Conservation (phyloP, 2,329 filamentous ascomycete species). For the Teratosphaeria pseudoeucalypti region DNA sequence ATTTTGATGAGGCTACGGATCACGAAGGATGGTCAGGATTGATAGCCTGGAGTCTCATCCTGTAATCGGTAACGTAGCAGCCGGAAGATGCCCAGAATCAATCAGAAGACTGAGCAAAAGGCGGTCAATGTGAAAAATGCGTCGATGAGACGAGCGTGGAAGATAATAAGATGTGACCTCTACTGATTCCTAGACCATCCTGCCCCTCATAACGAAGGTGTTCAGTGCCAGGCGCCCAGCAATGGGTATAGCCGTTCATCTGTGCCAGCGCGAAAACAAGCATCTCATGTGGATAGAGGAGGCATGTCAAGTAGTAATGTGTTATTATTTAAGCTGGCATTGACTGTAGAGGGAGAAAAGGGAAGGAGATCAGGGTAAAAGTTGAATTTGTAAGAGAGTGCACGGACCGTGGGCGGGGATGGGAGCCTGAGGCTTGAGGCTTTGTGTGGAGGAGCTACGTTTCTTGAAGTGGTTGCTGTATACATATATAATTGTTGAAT, state of each 20-base stretch:
- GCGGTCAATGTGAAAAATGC: too few relatives aligned
- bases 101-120: too few relatives aligned
- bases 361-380: slow-evolving; percentile 18
- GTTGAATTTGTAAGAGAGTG: slow-evolving; percentile 5
- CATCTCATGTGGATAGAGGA: slow-evolving; percentile 37
- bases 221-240: slow-evolving; percentile 61
- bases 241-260: slow-evolving; percentile 51
- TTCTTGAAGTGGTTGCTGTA: slow-evolving; percentile 6
- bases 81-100: too few relatives aligned
- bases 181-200: slow-evolving; percentile 60
- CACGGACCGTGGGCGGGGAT: slow-evolving; percentile 19
- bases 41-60: too few relatives aligned
- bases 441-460: slow-evolving; percentile 11
- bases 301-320: slow-evolving; percentile 50
- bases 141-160: background rate
- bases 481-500: background rate
- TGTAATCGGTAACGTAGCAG: too few relatives aligned
- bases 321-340: slow-evolving; percentile 41
- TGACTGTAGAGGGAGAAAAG: slow-evolving; percentile 27
- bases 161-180: slow-evolving; percentile 44
- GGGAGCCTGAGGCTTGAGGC: background rate
- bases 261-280: slow-evolving; percentile 59
- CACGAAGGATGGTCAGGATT: too few relatives aligned
- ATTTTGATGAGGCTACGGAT: too few relatives aligned
- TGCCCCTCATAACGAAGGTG: slow-evolving; percentile 56